A percentile compares a stretch with the other conserved stretches of the same genome.
These are phyloP conservation scores for Byssoonygena ceratinophila DNA, from an alignment of 2,329 filamentous ascomycete genomes.

Conservation along the genomic window DNA sequence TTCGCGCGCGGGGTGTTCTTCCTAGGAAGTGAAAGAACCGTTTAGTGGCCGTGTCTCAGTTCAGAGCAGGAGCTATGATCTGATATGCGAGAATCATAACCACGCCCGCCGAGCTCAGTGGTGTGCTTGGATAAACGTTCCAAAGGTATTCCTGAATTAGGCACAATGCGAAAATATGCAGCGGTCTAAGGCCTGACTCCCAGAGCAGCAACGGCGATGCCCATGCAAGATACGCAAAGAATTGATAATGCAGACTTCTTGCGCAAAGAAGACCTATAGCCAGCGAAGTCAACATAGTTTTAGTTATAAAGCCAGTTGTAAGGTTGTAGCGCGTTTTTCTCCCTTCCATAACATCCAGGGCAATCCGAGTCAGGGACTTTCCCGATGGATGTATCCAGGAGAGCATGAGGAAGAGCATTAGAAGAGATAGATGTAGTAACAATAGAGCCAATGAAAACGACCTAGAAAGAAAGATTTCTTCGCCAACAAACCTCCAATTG, in stretches of 20 bases:
- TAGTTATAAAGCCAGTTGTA: conserved; percentile 63
- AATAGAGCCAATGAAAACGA: conserved; percentile 60
- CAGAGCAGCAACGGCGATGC: conserved; percentile 77
- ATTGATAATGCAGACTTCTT: conserved; percentile 85
- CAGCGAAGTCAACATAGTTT: conserved; percentile 64
- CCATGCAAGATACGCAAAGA: conserved; percentile 88
- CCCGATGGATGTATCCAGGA: conserved; percentile 63
- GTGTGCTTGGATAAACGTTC: conserved; percentile 83
- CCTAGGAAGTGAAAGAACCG: neutral
- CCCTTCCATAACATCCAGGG: conserved; percentile 43
- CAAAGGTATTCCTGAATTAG: conserved; percentile 78
- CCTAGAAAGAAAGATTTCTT: conserved; percentile 64
- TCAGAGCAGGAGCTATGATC: conserved; percentile 51
- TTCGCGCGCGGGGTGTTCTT: neutral
- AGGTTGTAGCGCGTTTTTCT: conserved; percentile 47
- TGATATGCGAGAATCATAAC: conserved; percentile 60
- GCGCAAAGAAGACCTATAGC: conserved; percentile 75
- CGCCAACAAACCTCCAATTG: conserved; percentile 93
- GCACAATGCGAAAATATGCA: conserved; percentile 60
- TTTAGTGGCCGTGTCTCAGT: conserved; percentile 10
- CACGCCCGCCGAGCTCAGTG: conserved; percentile 53
- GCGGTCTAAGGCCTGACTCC: conserved; percentile 59
- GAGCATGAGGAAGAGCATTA: conserved; percentile 54
- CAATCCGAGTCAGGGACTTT: conserved; percentile 47
- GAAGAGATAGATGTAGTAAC: conserved; percentile 52